phyloP scores from a whole-genome alignment of 805 yeast species.

The Wickerhamiella cacticola region DNA sequence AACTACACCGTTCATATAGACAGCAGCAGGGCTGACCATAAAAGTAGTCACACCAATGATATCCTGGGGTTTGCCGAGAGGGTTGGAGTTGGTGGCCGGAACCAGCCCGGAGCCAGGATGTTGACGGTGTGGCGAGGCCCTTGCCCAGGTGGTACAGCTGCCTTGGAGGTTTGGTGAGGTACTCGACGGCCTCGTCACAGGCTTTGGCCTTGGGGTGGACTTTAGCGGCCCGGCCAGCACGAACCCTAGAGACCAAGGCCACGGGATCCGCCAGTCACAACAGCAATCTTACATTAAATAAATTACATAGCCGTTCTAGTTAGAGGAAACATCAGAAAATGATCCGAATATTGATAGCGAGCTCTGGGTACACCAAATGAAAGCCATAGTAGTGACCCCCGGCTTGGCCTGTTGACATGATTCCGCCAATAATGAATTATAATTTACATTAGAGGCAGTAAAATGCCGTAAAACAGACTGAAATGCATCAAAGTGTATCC shows the following conservation, averaged over 20 bases:
- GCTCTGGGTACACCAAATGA: too few relatives aligned
- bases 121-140: slow-evolving; percentile 54
- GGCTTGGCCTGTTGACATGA: too few relatives aligned
- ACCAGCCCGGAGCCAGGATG: slow-evolving; percentile 63
- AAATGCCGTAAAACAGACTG: too few relatives aligned
- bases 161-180: slow-evolving; percentile 42
- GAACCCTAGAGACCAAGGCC: slow-evolving; percentile 57
- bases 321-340: too few relatives aligned
- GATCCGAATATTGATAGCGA: too few relatives aligned
- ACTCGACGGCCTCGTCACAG: slow-evolving; percentile 42
- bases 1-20: slow-evolving; percentile 54
- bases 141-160: slow-evolving; percentile 63
- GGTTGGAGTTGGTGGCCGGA: slow-evolving; percentile 46
- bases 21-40: slow-evolving; percentile 44
- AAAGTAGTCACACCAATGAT: slow-evolving; percentile 44
- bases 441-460: too few relatives aligned
- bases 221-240: slow-evolving; percentile 49
- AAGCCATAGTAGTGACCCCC: too few relatives aligned
- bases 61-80: slow-evolving; percentile 53
- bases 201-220: slow-evolving; percentile 52
- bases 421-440: too few relatives aligned
- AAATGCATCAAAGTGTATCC: too few relatives aligned
- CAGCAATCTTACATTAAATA: slow-evolving; percentile 51
- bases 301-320: slow-evolving; percentile 26
- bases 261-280: slow-evolving; percentile 63